Evolutionary conservation across 805 yeast species (phyloP).

Genomic region (Trichomonascus vanleenenianus): DNA sequence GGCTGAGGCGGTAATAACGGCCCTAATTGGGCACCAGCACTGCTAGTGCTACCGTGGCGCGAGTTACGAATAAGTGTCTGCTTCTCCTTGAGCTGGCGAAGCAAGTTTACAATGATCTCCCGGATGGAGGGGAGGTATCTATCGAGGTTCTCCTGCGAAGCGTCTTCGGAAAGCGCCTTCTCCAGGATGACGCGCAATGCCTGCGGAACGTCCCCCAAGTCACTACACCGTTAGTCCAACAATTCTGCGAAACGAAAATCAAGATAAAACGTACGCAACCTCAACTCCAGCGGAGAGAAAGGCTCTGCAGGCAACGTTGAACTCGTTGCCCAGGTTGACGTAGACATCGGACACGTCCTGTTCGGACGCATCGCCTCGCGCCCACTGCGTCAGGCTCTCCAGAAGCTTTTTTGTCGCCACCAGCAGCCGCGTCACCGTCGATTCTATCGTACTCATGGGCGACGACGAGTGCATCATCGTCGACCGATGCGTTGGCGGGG

Average conservation of each 20-base stretch:
- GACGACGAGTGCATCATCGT: too few species aligned
- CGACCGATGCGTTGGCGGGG: too few species aligned
- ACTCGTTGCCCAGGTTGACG: slow-evolving; percentile 89
- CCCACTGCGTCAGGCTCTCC: slow-evolving; percentile 89
- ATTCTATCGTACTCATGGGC: slow-evolving; percentile 51
- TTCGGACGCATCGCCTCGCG: slow-evolving; percentile 69
- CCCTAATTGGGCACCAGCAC: neutral
- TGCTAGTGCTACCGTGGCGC: slow-evolving; percentile 2
- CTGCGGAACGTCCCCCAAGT: slow-evolving; percentile 86
- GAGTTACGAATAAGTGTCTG: slow-evolving; percentile 46
- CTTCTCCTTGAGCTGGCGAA: slow-evolving; percentile 73
- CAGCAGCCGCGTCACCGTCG: slow-evolving; percentile 68
- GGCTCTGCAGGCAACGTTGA: slow-evolving; percentile 75
- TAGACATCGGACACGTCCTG: slow-evolving; percentile 82
- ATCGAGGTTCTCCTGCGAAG: slow-evolving; percentile 77
- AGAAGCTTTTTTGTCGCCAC: slow-evolving; percentile 83
- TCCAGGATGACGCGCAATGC: slow-evolving; percentile 73
- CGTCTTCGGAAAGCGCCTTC: slow-evolving; percentile 74
- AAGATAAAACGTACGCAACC: slow-evolving; percentile 28
- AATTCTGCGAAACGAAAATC: too few species aligned
- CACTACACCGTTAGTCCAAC: slow-evolving; percentile 31
- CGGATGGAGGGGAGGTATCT: slow-evolving; percentile 75
- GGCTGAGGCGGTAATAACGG: neutral
- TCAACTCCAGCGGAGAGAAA: slow-evolving; percentile 74
- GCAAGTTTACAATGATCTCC: slow-evolving; percentile 71